A percentile compares a stretch with the other conserved stretches of the same genome.
Evolutionary conservation across 768 basidiomycete genomes (phyloP).

Genomic region (Erythrobasidium yunnanense): DNA sequence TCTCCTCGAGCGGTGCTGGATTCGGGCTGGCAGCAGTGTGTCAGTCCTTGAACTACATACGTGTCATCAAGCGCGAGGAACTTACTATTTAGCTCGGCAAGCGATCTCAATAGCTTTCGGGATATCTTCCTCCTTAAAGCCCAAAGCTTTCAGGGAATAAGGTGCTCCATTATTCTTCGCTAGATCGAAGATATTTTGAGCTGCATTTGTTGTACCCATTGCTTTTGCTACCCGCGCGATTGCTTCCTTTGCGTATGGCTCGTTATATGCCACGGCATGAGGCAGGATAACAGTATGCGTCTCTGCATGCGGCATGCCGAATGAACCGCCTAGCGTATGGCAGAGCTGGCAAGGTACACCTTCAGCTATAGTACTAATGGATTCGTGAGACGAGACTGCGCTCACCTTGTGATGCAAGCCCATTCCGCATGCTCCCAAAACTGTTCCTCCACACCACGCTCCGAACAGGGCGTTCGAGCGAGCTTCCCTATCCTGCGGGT

Average conservation of each 20-base stretch:
- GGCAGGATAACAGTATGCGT: slow-evolving; percentile 47
- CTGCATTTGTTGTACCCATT: slow-evolving; percentile 38
- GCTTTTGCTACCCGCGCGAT: slow-evolving; percentile 42
- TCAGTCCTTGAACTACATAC: too few species aligned
- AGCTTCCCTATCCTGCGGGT: slow-evolving; percentile 38
- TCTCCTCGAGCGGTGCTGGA: too few species aligned
- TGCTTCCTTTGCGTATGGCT: slow-evolving; percentile 40
- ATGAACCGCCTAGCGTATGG: slow-evolving; percentile 40
- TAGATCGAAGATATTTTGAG: slow-evolving; percentile 38
- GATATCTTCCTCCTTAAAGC: slow-evolving; percentile 45
- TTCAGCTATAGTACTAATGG: not conserved
- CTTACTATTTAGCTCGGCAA: too few species aligned
- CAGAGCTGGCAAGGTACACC: not conserved
- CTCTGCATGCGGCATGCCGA: slow-evolving; percentile 45
- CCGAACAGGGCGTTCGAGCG: slow-evolving; percentile 43
- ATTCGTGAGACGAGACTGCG: slow-evolving; percentile 35
- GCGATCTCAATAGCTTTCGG: slow-evolving; percentile 44
- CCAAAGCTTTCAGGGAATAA: slow-evolving; percentile 42
- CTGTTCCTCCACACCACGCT: slow-evolving; percentile 43
- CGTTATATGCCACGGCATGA: slow-evolving; percentile 45
- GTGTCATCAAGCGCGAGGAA: too few species aligned
- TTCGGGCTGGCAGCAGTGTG: too few species aligned
- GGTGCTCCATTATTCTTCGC: slow-evolving; percentile 40
- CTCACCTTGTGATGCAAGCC: slow-evolving; percentile 45
- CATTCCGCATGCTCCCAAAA: slow-evolving; percentile 43